Conservation (phyloP, 139 green algal genomes). For the Axilococcus clingmanii region DNA sequence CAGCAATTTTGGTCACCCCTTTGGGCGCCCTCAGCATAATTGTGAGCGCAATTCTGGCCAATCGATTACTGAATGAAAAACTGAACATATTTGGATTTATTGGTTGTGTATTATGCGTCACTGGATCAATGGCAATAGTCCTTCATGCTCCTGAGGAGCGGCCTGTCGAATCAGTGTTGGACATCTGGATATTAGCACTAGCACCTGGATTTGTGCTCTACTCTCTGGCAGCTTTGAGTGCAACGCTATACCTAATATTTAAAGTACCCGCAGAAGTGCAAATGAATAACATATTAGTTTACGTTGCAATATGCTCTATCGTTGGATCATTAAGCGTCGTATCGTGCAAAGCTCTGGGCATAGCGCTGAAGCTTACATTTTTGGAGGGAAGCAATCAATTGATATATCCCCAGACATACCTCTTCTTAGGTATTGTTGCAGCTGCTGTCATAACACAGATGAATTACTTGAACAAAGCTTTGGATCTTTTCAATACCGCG, state of each 20-base stretch:
- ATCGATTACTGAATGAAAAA: constrained; percentile 81
- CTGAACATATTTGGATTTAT: constrained; percentile 90
- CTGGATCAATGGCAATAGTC: constrained; percentile 78
- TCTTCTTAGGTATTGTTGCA: constrained; percentile 69
- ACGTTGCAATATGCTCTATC: constrained; percentile 90
- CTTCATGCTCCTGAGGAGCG: constrained; percentile 84
- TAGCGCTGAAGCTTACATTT: constrained; percentile 92
- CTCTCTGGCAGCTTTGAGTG: constrained; percentile 30
- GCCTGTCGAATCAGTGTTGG: constrained; percentile 54
- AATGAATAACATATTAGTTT: constrained; percentile 78
- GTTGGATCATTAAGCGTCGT: constrained; percentile 88
- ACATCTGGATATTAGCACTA: constrained; percentile 77
- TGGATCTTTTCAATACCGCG: constrained; percentile 97
- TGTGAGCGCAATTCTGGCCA: constrained; percentile 85
- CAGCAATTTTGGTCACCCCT: constrained; percentile 89
- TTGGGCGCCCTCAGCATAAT: constrained; percentile 84
- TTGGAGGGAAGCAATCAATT: constrained; percentile 84
- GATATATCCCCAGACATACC: constrained; percentile 49
- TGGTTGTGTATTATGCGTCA: constrained; percentile 88
- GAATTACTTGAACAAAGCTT: constrained; percentile 93
- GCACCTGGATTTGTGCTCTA: constrained; percentile 90
- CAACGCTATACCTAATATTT: constrained; percentile 55
- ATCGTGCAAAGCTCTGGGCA: constrained; percentile 93
- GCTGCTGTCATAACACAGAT: constrained; percentile 89
- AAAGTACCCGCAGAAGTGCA: constrained; percentile 51